These are phyloP conservation scores for Eucalyptus regnans DNA, from an alignment of 345 rosid species.

Conservation along the genomic window DNA sequence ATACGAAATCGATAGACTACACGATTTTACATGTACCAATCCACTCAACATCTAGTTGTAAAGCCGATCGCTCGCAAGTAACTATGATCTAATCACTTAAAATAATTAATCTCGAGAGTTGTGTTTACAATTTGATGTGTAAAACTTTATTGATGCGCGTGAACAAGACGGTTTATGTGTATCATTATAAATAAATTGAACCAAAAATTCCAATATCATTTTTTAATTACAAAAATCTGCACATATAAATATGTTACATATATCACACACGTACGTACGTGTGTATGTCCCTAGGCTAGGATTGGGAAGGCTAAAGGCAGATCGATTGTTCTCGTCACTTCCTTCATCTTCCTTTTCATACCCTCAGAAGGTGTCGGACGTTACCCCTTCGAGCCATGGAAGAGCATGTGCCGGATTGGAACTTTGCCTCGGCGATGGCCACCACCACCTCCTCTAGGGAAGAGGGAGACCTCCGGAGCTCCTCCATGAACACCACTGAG, in stretches of 20 bases:
- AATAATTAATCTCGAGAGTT: not conserved
- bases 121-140: not conserved
- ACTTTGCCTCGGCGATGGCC: not conserved
- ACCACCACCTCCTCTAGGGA: not conserved
- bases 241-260: not conserved
- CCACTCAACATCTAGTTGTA: not conserved
- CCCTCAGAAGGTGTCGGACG: not conserved
- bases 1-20: not conserved
- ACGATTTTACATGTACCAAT: not conserved
- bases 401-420: not conserved
- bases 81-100: not conserved
- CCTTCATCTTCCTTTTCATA: not conserved
- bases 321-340: not conserved
- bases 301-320: not conserved
- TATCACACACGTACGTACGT: not conserved
- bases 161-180: not conserved
- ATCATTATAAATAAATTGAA: not conserved
- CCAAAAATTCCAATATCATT: not conserved
- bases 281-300: not conserved
- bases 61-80: not conserved
- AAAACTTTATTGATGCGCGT: accelerated
- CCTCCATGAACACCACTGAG: not conserved
- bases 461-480: not conserved
- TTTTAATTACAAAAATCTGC: not conserved
- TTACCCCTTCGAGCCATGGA: not conserved